Evolutionary conservation across 192 early-diverging fungal species (phyloP).

Genomic region (Glomus cerebriforme): DNA sequence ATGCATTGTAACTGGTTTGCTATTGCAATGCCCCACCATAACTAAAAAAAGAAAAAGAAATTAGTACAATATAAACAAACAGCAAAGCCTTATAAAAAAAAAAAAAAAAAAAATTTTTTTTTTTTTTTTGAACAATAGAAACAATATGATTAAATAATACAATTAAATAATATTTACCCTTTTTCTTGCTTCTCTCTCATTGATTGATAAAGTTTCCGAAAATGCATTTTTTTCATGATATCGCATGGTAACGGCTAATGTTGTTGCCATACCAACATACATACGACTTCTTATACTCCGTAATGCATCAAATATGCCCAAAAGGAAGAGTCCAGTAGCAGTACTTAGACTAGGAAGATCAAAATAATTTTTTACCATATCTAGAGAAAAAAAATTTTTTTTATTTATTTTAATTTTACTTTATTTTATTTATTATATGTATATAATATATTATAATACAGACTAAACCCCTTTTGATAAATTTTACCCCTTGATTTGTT

Average conservation of each 20-base stretch:
- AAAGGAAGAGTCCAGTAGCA: slow-evolving; percentile 10
- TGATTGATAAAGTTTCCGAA: neutral
- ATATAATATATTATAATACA: neutral
- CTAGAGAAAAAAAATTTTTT: slow-evolving; percentile 9
- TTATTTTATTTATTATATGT: neutral
- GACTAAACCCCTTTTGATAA: neutral
- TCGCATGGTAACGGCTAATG: slow-evolving; percentile 7
- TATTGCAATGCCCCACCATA: slow-evolving; percentile 25
- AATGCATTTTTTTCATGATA: slow-evolving; percentile 22
- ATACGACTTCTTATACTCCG: slow-evolving; percentile 15
- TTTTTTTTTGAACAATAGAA: neutral
- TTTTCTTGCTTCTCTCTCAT: slow-evolving; percentile 18
- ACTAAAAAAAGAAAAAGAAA: neutral
- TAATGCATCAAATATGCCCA: slow-evolving; percentile 20
- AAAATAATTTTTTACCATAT: slow-evolving; percentile 9
- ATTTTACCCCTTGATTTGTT: neutral
- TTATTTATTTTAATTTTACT: no score
- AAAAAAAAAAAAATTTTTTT: neutral
- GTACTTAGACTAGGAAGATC: slow-evolving; percentile 12
- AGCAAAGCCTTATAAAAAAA: no score
- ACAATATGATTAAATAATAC: neutral
- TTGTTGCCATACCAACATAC: slow-evolving; percentile 24
- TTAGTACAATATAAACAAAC: neutral
- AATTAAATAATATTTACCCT: no score
- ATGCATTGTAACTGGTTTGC: slow-evolving; percentile 22